Conservation (phyloP, 2,329 filamentous ascomycete species). For the Penicillium sp. region DNA sequence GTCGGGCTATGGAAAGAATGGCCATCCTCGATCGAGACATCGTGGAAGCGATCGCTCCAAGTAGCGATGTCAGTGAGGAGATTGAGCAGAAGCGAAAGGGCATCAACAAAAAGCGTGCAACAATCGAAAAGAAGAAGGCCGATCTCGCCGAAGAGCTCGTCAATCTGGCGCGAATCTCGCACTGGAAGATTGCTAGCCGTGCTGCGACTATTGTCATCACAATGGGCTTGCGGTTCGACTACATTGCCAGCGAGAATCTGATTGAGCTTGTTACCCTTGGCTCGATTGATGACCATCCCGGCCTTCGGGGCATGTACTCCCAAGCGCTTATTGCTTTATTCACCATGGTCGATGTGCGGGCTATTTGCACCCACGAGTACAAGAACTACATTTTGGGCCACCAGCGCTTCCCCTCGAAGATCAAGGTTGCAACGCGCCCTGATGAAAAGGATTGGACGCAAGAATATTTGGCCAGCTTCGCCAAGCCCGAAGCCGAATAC, state of each 20-base stretch:
- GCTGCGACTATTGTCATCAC: slow-evolving; percentile 91
- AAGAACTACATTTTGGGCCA: slow-evolving; percentile 82
- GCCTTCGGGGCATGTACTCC: slow-evolving; percentile 78
- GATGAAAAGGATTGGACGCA: slow-evolving; percentile 79
- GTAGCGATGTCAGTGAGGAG: slow-evolving; percentile 62
- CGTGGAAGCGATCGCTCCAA: slow-evolving; percentile 72
- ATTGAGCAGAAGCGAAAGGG: slow-evolving; percentile 68
- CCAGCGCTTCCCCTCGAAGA: slow-evolving; percentile 75
- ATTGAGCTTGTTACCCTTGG: slow-evolving; percentile 81
- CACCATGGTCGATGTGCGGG: slow-evolving; percentile 83
- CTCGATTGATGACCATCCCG: slow-evolving; percentile 87
- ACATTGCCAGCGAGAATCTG: slow-evolving; percentile 78
- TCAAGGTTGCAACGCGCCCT: slow-evolving; percentile 72
- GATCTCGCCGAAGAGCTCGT: slow-evolving; percentile 81
- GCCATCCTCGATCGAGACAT: slow-evolving; percentile 76
- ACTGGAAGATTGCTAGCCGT: slow-evolving; percentile 94
- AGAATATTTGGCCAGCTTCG: slow-evolving; percentile 77
- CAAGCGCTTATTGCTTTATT: slow-evolving; percentile 80
- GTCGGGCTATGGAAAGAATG: slow-evolving; percentile 83
- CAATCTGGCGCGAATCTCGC: slow-evolving; percentile 74
- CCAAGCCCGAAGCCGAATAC: slow-evolving; percentile 77
- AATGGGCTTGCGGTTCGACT: slow-evolving; percentile 88
- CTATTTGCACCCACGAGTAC: slow-evolving; percentile 83
- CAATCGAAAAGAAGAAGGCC: slow-evolving; percentile 83
- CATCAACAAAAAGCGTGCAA: slow-evolving; percentile 73